phyloP scores from a whole-genome alignment of 148 eudicot species.

The Amaranthus hypochondriacus region DNA sequence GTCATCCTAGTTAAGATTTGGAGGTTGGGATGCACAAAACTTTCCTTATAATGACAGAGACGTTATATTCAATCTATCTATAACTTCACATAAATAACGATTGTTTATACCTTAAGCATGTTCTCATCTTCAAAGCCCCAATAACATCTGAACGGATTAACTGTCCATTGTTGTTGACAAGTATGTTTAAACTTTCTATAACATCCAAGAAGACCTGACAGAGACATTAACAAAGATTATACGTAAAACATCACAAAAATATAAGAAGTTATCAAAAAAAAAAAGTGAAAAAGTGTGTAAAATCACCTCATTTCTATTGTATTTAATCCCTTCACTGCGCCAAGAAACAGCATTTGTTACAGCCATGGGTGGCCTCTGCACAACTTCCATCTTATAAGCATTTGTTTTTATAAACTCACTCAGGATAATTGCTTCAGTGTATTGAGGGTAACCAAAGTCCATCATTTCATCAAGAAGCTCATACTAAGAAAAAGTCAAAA shows the following conservation, averaged over 20 bases:
- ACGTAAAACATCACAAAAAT: conserved; percentile 4
- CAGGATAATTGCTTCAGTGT: conserved; percentile 90
- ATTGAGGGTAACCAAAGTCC: conserved; percentile 99
- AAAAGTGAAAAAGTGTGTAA: neutral
- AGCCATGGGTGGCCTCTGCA: conserved; percentile 99
- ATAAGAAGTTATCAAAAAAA: neutral
- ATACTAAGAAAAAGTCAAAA: conserved; percentile 40
- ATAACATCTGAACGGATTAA: conserved; percentile 87
- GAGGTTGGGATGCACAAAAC: too few species aligned
- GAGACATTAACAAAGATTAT: conserved; percentile 1
- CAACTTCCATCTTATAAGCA: conserved; percentile 93
- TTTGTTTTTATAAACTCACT: conserved; percentile 92
- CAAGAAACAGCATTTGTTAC: conserved; percentile 99
- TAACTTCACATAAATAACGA: neutral
- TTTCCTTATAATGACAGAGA: too few species aligned
- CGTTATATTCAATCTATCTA: too few species aligned
- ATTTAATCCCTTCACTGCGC: conserved; percentile 94
- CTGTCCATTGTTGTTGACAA: conserved; percentile 95
- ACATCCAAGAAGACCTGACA: conserved; percentile 94
- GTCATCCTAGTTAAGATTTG: too few species aligned
- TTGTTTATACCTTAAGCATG: conserved; percentile 63
- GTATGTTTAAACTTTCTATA: conserved; percentile 90
- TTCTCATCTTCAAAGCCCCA: conserved; percentile 91
- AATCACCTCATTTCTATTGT: conserved; percentile 83
- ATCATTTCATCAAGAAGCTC: conserved; percentile 96